Percentiles rank a stretch among this genome's conserved stretches.
Conservation (phyloP, 1,284 basidiomycete species). For the Trametes polyzona region DNA sequence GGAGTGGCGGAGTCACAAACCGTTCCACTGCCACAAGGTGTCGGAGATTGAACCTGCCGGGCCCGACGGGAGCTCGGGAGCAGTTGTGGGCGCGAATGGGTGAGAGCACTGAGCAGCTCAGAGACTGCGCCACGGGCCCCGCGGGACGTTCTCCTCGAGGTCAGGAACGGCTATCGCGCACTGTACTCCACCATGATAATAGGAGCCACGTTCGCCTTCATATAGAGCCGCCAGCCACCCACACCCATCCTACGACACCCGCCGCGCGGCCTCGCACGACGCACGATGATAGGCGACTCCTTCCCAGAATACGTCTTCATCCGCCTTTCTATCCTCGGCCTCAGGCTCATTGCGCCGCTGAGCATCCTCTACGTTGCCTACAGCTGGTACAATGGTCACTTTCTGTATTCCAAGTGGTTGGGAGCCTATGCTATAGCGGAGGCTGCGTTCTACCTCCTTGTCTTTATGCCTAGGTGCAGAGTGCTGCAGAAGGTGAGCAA, state of each 20-base stretch:
- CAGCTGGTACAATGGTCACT: constrained; percentile 32
- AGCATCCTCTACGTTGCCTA: constrained; percentile 46
- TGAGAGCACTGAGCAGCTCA: background rate
- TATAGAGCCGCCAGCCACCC: background rate
- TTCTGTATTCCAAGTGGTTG: constrained; percentile 38
- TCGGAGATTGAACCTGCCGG: background rate
- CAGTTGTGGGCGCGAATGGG: background rate
- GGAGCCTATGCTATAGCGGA: constrained; percentile 47
- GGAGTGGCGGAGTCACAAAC: background rate
- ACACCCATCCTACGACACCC: background rate
- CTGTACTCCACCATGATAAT: constrained; percentile 18
- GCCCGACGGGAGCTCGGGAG: background rate
- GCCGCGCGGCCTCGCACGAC: background rate
- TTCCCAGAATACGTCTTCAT: constrained; percentile 60
- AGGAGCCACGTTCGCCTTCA: background rate
- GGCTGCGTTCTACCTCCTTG: constrained; percentile 49
- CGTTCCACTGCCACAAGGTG: too few species aligned
- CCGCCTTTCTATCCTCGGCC: constrained; percentile 45
- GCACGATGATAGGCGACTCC: constrained; percentile 40
- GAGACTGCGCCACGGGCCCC: background rate
- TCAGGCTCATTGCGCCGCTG: constrained; percentile 54
- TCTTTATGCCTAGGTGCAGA: constrained; percentile 51
- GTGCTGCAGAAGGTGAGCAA: constrained; percentile 48
- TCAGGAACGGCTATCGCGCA: background rate
- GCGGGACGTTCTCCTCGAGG: constrained; percentile 10